Conservation (phyloP, 768 basidiomycete genomes). For the Leccinum fibrillosum region DNA sequence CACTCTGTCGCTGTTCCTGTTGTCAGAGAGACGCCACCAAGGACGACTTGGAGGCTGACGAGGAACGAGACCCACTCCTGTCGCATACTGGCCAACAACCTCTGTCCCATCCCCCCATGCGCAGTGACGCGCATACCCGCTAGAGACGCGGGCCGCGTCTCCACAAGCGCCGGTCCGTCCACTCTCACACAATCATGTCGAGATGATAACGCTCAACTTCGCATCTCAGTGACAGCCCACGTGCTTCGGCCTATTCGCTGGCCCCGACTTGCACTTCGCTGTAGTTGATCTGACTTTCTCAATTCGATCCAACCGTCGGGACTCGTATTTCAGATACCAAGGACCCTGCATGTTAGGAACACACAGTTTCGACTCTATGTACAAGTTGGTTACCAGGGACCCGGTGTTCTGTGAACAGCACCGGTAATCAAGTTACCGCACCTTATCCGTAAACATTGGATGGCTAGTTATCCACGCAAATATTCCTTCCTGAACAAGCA, state of each 20-base stretch:
- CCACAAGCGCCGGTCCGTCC: neutral
- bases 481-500: neutral
- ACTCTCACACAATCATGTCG: neutral
- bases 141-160: neutral
- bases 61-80: constrained; percentile 23
- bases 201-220: neutral
- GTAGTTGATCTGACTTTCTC: neutral
- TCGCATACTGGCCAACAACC: constrained; percentile 18
- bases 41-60: constrained; percentile 6
- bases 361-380: no score
- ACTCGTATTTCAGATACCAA: neutral
- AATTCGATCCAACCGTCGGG: neutral
- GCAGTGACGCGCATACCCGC: neutral
- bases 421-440: neutral
- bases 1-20: constrained; percentile 23
- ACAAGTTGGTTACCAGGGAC: neutral
- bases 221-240: neutral
- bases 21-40: neutral
- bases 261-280: neutral
- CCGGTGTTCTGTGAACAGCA: neutral
- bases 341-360: neutral
- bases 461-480: neutral
- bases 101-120: constrained; percentile 24
- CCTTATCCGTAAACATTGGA: neutral
- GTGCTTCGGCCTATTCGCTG: neutral